phyloP scores from a whole-genome alignment of 352 stramenopile genomes.

The Pythium volutum region DNA sequence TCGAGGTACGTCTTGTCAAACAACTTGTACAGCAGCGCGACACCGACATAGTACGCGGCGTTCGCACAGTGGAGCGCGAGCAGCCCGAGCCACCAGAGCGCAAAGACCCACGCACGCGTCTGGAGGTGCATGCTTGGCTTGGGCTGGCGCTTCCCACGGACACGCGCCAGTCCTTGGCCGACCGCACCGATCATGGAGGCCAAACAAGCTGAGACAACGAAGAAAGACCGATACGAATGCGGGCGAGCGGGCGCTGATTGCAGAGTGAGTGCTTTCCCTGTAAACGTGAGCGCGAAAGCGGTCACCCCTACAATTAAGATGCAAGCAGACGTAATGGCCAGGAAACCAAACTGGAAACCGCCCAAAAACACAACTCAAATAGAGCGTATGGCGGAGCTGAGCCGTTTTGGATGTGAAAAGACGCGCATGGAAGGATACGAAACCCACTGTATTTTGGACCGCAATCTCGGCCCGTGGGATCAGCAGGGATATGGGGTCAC shows the following conservation, averaged over 20 bases:
- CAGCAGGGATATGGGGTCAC: no score
- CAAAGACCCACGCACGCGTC: conserved; percentile 4
- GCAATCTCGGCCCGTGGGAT: no score
- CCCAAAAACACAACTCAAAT: no score
- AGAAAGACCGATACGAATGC: neutral
- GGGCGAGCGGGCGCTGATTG: neutral
- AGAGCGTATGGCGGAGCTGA: no score
- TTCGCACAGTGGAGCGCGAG: conserved; percentile 7
- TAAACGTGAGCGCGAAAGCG: no score
- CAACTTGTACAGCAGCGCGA: conserved; percentile 11
- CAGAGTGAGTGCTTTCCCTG: no score
- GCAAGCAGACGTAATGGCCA: no score
- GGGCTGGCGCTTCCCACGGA: neutral
- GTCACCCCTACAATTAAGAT: no score
- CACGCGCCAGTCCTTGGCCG: neutral
- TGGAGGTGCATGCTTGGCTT: neutral
- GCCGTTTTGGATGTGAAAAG: no score
- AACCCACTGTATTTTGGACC: no score
- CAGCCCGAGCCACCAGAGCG: conserved; percentile 9
- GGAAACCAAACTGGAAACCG: no score
- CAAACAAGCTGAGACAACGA: neutral
- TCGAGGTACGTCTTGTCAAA: conserved; percentile 5
- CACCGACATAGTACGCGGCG: conserved; percentile 8
- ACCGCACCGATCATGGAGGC: neutral
- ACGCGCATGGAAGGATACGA: no score